These are phyloP conservation scores for Lactarius akahatsu DNA, from an alignment of 768 basidiomycete genomes.

Conservation along the genomic window DNA sequence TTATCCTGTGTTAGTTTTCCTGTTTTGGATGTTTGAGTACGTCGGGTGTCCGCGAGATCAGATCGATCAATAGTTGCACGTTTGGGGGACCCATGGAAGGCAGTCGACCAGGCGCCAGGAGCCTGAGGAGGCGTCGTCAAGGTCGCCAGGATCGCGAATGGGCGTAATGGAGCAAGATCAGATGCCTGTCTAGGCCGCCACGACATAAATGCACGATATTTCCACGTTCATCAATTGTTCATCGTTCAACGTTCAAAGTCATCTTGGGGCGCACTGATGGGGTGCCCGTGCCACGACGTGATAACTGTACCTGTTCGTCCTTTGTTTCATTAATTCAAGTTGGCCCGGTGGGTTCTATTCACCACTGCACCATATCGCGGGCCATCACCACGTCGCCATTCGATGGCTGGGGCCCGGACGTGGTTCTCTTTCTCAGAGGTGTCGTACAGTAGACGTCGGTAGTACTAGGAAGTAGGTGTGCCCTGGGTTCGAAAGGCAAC, in stretches of 20 bases:
- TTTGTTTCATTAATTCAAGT: neutral
- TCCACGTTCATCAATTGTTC: slow-evolving; percentile 1
- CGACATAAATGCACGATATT: neutral
- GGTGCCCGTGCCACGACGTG: neutral
- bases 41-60: neutral
- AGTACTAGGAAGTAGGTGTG: too few relatives aligned
- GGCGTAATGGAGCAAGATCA: neutral
- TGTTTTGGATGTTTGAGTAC: neutral
- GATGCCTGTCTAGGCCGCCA: neutral
- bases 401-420: neutral
- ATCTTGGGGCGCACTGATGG: neutral
- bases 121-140: neutral
- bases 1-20: neutral
- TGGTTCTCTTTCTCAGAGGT: neutral
- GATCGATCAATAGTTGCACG: neutral
- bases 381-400: neutral
- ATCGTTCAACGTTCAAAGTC: too few relatives aligned
- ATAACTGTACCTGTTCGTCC: neutral
- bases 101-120: neutral
- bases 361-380: neutral
- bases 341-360: too few relatives aligned
- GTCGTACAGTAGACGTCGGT: too few relatives aligned
- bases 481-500: too few relatives aligned
- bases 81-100: neutral
- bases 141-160: neutral